Percentiles rank a stretch among this genome's conserved stretches.
Conservation (phyloP, 768 basidiomycete species). For the Naematelia aurantialba region DNA sequence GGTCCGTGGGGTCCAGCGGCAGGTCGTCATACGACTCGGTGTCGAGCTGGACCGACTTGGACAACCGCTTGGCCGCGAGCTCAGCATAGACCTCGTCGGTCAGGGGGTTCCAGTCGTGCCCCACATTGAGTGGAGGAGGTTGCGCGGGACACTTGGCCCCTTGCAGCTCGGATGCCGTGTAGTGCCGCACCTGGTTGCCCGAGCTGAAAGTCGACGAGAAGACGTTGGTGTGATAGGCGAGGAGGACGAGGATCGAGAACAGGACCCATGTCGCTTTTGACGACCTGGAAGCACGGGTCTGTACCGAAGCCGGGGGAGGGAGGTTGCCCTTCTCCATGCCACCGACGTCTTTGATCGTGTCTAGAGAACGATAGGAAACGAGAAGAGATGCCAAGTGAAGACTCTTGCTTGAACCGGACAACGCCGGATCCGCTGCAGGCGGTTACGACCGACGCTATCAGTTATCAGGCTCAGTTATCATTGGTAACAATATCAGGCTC, state of each 20-base stretch:
- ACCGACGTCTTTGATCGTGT: no score
- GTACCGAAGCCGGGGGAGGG: neutral
- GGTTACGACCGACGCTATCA: neutral
- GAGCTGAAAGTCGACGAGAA: neutral
- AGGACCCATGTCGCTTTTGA: neutral
- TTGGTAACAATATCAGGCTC: neutral
- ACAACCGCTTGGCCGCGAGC: slow-evolving; percentile 33
- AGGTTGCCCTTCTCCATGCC: slow-evolving; percentile 1
- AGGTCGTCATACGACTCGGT: slow-evolving; percentile 47
- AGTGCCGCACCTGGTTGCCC: slow-evolving; percentile 1
- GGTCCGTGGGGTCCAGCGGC: slow-evolving; percentile 26
- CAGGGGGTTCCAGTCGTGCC: slow-evolving; percentile 34
- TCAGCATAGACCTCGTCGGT: slow-evolving; percentile 25
- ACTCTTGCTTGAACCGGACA: neutral
- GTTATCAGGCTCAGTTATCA: neutral
- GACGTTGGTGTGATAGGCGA: slow-evolving; percentile 1
- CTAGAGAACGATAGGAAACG: no score
- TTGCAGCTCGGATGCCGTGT: slow-evolving; percentile 7
- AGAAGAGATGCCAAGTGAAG: no score
- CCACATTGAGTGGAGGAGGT: slow-evolving; percentile 24
- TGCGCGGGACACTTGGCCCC: slow-evolving; percentile 38
- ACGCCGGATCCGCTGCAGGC: neutral
- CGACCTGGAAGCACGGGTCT: neutral
- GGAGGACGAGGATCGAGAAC: neutral
- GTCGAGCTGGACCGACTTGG: slow-evolving; percentile 37